Evolutionary conservation across 2,329 filamentous ascomycete genomes (phyloP), one percentile per base, ranked within the genome.

Genomic region (Lachnellula arida): DNA sequence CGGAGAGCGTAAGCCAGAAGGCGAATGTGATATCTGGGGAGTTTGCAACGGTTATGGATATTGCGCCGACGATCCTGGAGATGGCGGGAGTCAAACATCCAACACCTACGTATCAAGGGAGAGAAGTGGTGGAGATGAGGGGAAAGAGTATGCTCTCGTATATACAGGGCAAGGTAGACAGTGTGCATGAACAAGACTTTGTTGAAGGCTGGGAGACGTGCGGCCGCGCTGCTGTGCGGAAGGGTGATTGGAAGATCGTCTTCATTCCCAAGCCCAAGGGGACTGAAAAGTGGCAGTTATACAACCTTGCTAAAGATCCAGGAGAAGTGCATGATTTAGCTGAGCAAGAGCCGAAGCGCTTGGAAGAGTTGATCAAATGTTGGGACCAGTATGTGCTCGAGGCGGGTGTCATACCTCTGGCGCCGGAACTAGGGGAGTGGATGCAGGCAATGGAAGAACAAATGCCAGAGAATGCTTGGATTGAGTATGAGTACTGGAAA

Each of bases 401-500:
- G 65, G 81, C 78, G 0, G 81, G 81, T 2, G 80, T 85, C 1
- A 73, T 84, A n/a, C 81, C 81, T 25, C 69, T 85, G 42, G 79
- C 78, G 50, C 82, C 80, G 1, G 81, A 81, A 58, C 67, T 85
- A 44, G 82, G 82, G 0, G 71, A 77, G 2, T 85, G 79, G 72
- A 72, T 86, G 51, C 79, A 79, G 55, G 81, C 81, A 0, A 82
- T 79, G 63, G 82, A 86, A 68, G 81, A 78, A 57, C 81, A 85
- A 73, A 85, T 85, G 82, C 79, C 78, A 0, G 81, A 86, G 67
- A 82, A 85, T 64, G 80, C 78, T 6, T 85, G 81, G 82, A 84
- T 85, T 71, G 81, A 85, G 70, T 84, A 83, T 67, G 81, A 85
- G 68, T 85, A 85, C 60, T 86, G 81, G 81, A 78, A 80, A 57